Evolutionary conservation across 345 rosid genomes (phyloP), one percentile per base, ranked within the genome.

Genomic region (Aquilaria yunnanensis): DNA sequence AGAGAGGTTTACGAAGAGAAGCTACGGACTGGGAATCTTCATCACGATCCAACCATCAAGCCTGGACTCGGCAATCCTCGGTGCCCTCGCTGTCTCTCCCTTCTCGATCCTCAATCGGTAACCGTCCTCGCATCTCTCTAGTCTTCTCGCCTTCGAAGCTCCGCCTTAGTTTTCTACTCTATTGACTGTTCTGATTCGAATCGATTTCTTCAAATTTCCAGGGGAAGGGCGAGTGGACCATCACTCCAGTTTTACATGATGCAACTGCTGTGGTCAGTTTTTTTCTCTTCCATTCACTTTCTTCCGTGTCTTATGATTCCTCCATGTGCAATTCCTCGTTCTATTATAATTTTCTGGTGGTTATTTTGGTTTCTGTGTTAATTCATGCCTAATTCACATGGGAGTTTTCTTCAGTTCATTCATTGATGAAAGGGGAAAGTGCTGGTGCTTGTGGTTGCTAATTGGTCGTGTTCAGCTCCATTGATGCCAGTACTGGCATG

Each of bases 41-140:
- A 81, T 68, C 83, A 87, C 67, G 98, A 90, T 74, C 94, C 97
- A 16, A 90, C 98, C 14, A 86, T 86, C 69, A 86, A 84, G 14
- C 97, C 92, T 12, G 96, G 98, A 59, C 88, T 93, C 50, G 98
- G 96, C 31, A 78, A 87, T 2, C 80, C 94, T 73, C 97, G 98
- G 2, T 93, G 96, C 72, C 96, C 97, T 32, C 97, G 96, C 12
- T 93, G 98, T 12, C 94, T 93, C 62, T 90, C 98, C 61, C 92
- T 88, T 80, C 50, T 93, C 51, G 47, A 69, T 79, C 90, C 86
- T 62, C 72, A 78, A 62, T 58, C 84, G 10, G 98, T 92, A 83
- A 51, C 66, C 57, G 7, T 10, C 32, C 14, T 51, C 31, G 47
- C 49, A 12, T 65, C 58, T 10, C 45, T 33, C 56, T 32, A 13